Conservation (phyloP, 106 monocot species). For the Dioscorea dumetorum region DNA sequence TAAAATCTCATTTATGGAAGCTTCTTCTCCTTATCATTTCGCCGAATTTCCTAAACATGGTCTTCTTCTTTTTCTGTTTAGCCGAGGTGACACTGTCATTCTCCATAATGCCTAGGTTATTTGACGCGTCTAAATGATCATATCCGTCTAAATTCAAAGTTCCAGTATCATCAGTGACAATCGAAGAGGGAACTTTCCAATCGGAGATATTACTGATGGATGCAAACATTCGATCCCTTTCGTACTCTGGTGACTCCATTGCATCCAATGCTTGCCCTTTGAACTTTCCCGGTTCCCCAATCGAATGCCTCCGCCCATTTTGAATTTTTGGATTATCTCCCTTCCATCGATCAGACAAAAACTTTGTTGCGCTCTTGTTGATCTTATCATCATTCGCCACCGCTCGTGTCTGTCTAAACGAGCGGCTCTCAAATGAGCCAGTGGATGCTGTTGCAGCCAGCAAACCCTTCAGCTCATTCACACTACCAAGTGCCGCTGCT, state of each 20-base stretch:
- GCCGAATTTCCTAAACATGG: slow-evolving; percentile 45
- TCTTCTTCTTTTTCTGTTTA: slow-evolving; percentile 37
- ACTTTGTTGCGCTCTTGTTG: neutral
- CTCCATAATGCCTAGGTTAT: neutral
- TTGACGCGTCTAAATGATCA: slow-evolving; percentile 16
- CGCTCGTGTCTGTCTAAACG: neutral
- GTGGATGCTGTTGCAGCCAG: slow-evolving; percentile 30
- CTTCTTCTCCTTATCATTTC: slow-evolving; percentile 41
- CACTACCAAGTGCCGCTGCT: slow-evolving; percentile 50
- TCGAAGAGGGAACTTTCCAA: slow-evolving; percentile 12
- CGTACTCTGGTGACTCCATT: neutral
- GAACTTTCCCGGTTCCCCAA: slow-evolving; percentile 6
- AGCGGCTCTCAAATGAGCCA: neutral
- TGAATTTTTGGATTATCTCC: neutral
- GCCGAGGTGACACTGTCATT: neutral
- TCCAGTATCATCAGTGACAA: slow-evolving; percentile 10
- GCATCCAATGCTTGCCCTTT: neutral
- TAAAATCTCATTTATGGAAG: slow-evolving; percentile 53
- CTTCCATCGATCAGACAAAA: slow-evolving; percentile 6
- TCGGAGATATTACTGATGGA: slow-evolving; percentile 29
- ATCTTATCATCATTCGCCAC: neutral
- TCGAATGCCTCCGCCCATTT: slow-evolving; percentile 3
- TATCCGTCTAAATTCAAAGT: slow-evolving; percentile 18
- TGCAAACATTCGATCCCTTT: slow-evolving; percentile 12
- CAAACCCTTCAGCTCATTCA: slow-evolving; percentile 51